Conservation (phyloP, 208 protist genomes). For the Acanthamoeba triangularis region DNA sequence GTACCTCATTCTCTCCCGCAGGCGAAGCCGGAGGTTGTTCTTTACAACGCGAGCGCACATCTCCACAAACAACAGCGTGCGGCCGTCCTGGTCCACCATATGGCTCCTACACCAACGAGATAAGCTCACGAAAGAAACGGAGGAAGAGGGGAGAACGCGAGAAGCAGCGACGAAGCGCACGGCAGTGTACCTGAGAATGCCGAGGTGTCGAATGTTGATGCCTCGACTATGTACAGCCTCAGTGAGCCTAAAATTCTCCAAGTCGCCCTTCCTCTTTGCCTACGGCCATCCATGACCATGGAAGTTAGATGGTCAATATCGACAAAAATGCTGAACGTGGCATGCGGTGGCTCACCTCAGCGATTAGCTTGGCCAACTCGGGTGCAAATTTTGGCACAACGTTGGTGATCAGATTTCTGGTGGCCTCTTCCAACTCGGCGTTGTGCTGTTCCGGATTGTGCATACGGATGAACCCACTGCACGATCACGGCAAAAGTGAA, state of each 20-base stretch:
- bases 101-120: not conserved
- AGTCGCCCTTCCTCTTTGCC: not conserved
- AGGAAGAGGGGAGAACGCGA: not conserved
- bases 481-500: too few relatives aligned
- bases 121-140: not conserved
- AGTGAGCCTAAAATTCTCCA: constrained; percentile 70
- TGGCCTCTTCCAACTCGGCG: constrained; percentile 33
- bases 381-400: constrained; percentile 52
- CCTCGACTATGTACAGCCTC: constrained; percentile 53
- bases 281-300: not conserved
- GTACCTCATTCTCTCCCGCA: constrained; percentile 49
- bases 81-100: constrained; percentile 16
- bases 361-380: constrained; percentile 35
- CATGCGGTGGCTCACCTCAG: not conserved
- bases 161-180: not conserved
- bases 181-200: constrained; percentile 10
- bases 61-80: constrained; percentile 35
- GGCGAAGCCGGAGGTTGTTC: constrained; percentile 43
- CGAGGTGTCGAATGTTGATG: constrained; percentile 69
- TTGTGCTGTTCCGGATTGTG: constrained; percentile 24
- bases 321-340: not conserved
- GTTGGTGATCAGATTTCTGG: not conserved
- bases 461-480: constrained; percentile 26
- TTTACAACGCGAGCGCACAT: constrained; percentile 66
- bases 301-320: not conserved